phyloP scores from a whole-genome alignment of 2,329 filamentous ascomycete species.

The Ascochyta pisi region DNA sequence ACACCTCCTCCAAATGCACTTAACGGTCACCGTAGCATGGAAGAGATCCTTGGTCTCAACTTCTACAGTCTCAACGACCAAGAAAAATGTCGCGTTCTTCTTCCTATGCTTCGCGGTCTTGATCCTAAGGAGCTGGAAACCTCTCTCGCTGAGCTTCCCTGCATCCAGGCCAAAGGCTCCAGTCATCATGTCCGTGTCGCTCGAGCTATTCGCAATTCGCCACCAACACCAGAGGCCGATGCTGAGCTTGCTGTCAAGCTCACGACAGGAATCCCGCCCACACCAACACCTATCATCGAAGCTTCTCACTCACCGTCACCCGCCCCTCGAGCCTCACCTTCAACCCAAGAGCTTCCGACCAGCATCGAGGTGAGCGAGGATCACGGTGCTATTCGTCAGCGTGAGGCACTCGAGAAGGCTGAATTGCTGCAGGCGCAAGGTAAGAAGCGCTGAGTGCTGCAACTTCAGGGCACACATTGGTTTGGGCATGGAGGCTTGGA shows the following conservation, averaged over 20 bases:
- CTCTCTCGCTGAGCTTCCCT: neutral
- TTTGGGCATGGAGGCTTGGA: neutral
- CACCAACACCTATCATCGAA: neutral
- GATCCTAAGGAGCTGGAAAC: slow-evolving; percentile 18
- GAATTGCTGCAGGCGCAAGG: slow-evolving; percentile 10
- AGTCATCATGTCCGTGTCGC: slow-evolving; percentile 3
- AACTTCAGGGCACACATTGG: neutral
- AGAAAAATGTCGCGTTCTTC: slow-evolving; percentile 28
- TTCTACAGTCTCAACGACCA: slow-evolving; percentile 19
- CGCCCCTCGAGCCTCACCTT: neutral
- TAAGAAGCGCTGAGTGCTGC: slow-evolving; percentile 11
- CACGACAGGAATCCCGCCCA: neutral
- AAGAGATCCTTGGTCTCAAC: slow-evolving; percentile 14
- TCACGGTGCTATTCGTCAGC: slow-evolving; percentile 21
- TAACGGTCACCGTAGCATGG: slow-evolving; percentile 6
- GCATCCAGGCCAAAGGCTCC: slow-evolving; percentile 3
- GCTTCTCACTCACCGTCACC: too few relatives aligned
- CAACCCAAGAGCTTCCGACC: neutral
- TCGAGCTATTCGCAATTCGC: neutral
- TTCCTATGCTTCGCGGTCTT: slow-evolving; percentile 26
- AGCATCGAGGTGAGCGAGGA: neutral
- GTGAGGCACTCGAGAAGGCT: slow-evolving; percentile 28
- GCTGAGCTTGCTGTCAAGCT: neutral
- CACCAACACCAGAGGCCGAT: neutral
- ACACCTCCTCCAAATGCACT: neutral